These are phyloP conservation scores for Penstemon barbatus DNA, from an alignment of 257 asterid species.

Conservation along the genomic window DNA sequence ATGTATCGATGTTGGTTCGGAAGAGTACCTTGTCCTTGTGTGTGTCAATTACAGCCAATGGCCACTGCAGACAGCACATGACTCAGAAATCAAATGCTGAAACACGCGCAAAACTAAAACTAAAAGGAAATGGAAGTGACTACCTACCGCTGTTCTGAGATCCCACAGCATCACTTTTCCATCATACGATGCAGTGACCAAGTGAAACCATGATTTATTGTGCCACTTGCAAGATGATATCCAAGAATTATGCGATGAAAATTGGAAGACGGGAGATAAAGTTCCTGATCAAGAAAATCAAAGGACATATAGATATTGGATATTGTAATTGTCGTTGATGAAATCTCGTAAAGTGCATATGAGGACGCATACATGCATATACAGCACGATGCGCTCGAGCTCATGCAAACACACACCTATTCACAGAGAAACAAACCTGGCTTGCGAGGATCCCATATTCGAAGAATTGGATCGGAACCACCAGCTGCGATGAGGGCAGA, in stretches of 20 bases:
- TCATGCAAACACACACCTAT: no score
- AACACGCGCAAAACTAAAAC: not conserved
- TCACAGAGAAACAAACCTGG: slow-evolving; percentile 55
- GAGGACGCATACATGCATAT: not conserved
- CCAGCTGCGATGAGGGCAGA: slow-evolving; percentile 88
- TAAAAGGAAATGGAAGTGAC: slow-evolving; percentile 18
- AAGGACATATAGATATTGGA: not conserved
- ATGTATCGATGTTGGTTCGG: slow-evolving; percentile 14
- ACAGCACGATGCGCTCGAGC: no score
- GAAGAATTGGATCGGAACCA: slow-evolving; percentile 75
- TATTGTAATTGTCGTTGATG: not conserved
- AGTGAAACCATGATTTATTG: slow-evolving; percentile 77
- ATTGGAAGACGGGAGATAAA: slow-evolving; percentile 72
- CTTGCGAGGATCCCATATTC: slow-evolving; percentile 99
- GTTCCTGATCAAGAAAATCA: slow-evolving; percentile 51
- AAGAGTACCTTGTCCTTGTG: slow-evolving; percentile 82
- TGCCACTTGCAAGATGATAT: slow-evolving; percentile 98
- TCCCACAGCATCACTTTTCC: slow-evolving; percentile 99
- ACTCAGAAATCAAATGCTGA: slow-evolving; percentile 24
- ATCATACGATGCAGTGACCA: slow-evolving; percentile 88
- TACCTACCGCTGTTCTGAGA: slow-evolving; percentile 83
- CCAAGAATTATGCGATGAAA: slow-evolving; percentile 89
- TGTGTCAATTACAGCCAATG: slow-evolving; percentile 70
- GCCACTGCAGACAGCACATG: slow-evolving; percentile 67
- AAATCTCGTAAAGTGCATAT: no score